phyloP scores from a whole-genome alignment of 768 basidiomycete genomes.

The Russula griseocarnosa region DNA sequence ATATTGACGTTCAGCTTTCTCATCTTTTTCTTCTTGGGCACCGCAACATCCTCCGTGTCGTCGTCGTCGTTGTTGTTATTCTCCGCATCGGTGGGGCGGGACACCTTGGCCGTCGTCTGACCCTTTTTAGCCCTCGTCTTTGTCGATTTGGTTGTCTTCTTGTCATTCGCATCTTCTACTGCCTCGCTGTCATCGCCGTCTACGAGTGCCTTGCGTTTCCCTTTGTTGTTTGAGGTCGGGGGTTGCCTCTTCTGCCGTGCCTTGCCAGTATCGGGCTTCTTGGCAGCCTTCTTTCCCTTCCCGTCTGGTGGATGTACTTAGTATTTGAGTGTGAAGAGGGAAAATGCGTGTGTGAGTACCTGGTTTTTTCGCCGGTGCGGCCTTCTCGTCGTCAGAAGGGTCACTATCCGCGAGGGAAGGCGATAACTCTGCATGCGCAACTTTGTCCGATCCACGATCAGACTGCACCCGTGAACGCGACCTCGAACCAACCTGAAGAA shows the following conservation, averaged over 20 bases:
- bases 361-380: neutral
- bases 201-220: conserved; percentile 39
- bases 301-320: neutral
- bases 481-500: neutral
- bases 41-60: conserved; percentile 10
- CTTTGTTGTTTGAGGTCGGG: conserved; percentile 30
- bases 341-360: neutral
- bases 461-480: conserved; percentile 6
- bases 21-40: conserved; percentile 27
- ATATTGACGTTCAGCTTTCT: conserved; percentile 25
- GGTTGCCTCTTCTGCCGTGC: conserved; percentile 8
- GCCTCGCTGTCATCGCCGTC: conserved; percentile 30
- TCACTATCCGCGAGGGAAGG: neutral
- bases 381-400: neutral
- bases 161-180: conserved; percentile 2
- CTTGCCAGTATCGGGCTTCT: conserved; percentile 26
- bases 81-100: conserved; percentile 1
- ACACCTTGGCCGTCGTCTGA: neutral
- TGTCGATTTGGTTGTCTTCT: neutral
- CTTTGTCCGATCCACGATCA: conserved; percentile 1
- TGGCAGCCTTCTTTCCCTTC: conserved; percentile 17
- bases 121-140: conserved; percentile 7
- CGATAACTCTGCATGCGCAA: neutral
- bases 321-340: neutral
- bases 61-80: neutral